Percentiles rank a stretch among this genome's conserved stretches.
Evolutionary conservation across 75 land plant species (phyloP).

Genomic region (Pinus tabuliformis): DNA sequence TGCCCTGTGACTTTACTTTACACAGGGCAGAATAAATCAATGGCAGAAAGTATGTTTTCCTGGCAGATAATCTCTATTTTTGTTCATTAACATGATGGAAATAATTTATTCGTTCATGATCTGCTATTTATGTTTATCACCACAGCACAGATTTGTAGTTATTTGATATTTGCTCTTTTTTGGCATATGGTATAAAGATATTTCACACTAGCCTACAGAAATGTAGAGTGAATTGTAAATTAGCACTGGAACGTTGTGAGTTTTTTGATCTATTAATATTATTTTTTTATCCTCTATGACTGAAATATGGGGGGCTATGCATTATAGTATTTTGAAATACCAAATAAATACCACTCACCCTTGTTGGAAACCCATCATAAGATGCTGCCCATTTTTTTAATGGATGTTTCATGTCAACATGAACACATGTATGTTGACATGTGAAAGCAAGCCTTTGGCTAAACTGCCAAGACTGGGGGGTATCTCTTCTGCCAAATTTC

Average conservation of each 20-base stretch:
- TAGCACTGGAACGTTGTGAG: background rate
- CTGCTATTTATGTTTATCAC: background rate
- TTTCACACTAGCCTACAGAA: background rate
- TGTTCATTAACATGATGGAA: background rate
- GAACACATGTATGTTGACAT: no score
- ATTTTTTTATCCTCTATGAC: background rate
- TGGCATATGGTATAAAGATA: background rate
- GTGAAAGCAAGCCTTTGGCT: no score
- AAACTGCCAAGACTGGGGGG: no score
- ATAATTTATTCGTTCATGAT: background rate
- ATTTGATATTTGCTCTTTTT: background rate
- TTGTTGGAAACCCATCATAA: background rate
- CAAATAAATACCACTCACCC: no score
- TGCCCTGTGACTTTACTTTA: slow-evolving; percentile 69
- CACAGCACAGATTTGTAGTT: background rate
- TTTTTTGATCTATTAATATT: background rate
- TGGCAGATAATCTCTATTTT: background rate
- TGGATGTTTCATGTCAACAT: no score
- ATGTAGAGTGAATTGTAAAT: background rate
- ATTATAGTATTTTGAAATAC: no score
- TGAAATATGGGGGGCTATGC: background rate
- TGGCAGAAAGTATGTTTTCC: slow-evolving; percentile 57
- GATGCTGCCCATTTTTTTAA: background rate
- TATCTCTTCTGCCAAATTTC: no score
- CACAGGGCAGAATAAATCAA: slow-evolving; percentile 67